Conservation (phyloP, 2,329 filamentous ascomycete species). For the Verticillium klebahnii region DNA sequence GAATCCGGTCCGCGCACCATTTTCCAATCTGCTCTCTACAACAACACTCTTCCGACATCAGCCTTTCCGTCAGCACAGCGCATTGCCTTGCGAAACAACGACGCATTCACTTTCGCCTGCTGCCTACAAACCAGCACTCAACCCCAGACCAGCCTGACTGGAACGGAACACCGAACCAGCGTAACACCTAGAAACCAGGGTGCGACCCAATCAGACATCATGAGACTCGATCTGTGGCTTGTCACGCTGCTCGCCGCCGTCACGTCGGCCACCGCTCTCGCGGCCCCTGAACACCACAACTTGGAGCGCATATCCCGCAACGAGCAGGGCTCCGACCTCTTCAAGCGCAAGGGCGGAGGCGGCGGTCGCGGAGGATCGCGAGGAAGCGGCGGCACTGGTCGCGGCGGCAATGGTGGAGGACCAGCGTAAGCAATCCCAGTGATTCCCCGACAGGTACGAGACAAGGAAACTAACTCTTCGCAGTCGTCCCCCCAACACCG, state of each 20-base stretch:
- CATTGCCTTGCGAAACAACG: background rate
- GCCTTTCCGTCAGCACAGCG: background rate
- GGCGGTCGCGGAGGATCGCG: conserved; percentile 29
- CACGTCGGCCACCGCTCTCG: conserved; percentile 16
- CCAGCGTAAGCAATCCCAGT: conserved; percentile 11
- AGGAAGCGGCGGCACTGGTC: conserved; percentile 16
- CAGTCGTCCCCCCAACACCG: conserved; percentile 23
- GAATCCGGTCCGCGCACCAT: background rate
- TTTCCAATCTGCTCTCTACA: background rate
- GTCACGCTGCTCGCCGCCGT: conserved; percentile 18
- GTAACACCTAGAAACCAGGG: too few species aligned
- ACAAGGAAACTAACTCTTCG: background rate
- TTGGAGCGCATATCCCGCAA: conserved; percentile 2
- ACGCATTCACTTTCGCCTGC: background rate
- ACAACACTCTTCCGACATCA: background rate
- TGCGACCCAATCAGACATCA: conserved; percentile 12
- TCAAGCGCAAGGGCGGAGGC: conserved; percentile 58
- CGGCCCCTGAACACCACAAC: conserved; percentile 1
- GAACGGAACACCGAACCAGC: too few species aligned
- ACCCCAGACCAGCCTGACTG: too few species aligned
- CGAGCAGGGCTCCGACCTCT: conserved; percentile 31
- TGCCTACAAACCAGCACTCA: background rate
- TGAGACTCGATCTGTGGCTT: conserved; percentile 26
- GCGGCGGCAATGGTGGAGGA: conserved; percentile 3
- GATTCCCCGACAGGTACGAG: background rate